Percentiles rank a stretch among this genome's conserved stretches.
Evolutionary conservation across 1,284 basidiomycete genomes (phyloP).

Genomic region (Peniophora sp.): DNA sequence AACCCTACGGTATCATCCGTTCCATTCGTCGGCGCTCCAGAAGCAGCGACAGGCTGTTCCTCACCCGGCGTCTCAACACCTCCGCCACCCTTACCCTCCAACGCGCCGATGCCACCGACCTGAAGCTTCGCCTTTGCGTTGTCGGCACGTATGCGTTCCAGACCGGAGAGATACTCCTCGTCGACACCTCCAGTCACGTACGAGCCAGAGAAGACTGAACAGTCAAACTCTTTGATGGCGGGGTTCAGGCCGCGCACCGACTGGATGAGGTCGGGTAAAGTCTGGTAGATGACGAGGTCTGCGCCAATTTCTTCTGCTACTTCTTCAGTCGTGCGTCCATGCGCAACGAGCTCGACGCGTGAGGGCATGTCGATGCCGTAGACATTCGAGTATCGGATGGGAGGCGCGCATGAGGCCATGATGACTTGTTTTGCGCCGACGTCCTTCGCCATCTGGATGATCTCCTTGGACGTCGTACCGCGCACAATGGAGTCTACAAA

Average conservation of each 20-base stretch:
- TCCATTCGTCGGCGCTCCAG: conserved; percentile 41
- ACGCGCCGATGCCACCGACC: conserved; percentile 22
- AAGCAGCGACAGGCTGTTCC: conserved; percentile 20
- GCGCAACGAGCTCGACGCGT: conserved; percentile 87
- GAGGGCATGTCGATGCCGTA: conserved; percentile 99
- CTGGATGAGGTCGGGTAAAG: conserved; percentile 81
- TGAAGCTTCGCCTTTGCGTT: conserved; percentile 54
- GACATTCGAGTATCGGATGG: conserved; percentile 91
- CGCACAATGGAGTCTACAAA: conserved; percentile 90
- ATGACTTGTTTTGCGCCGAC: conserved; percentile 98
- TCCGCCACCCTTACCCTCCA: conserved; percentile 31
- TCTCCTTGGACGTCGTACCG: conserved; percentile 98
- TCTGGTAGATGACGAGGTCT: conserved; percentile 96
- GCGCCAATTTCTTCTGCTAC: conserved; percentile 88
- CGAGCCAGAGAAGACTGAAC: conserved; percentile 96
- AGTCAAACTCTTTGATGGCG: conserved; percentile 79
- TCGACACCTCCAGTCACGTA: conserved; percentile 97
- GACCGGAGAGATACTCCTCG: conserved; percentile 69
- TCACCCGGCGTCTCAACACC: conserved; percentile 11
- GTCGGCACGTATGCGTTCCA: conserved; percentile 82
- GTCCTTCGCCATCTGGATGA: conserved; percentile 99
- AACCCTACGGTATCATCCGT: conserved; percentile 75
- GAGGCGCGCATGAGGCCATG: conserved; percentile 95
- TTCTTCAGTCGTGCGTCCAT: conserved; percentile 69
- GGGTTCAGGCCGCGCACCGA: conserved; percentile 90